These are phyloP conservation scores for Rhodamnia rubescens DNA, from an alignment of 345 rosid genomes.

Conservation along the genomic window DNA sequence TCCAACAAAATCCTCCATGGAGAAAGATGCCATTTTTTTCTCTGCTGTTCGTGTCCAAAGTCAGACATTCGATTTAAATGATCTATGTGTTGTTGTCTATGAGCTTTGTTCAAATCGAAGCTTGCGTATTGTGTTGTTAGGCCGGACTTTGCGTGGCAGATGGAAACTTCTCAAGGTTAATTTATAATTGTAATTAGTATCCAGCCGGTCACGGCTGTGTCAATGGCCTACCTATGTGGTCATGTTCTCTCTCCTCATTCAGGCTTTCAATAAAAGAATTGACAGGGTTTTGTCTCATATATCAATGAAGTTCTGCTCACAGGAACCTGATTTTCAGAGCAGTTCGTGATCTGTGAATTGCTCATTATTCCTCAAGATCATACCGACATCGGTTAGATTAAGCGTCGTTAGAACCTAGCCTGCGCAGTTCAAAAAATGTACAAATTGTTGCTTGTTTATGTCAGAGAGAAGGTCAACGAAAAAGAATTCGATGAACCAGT, in stretches of 20 bases:
- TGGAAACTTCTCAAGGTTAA: not conserved
- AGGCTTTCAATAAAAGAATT: not conserved
- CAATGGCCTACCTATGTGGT: not conserved
- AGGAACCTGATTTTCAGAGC: not conserved
- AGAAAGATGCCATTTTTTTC: slow-evolving; percentile 40
- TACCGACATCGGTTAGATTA: not conserved
- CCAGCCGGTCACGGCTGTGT: not conserved
- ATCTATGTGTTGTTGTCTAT: not conserved
- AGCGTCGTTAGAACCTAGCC: not conserved
- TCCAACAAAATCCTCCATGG: slow-evolving; percentile 53
- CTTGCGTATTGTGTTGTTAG: not conserved
- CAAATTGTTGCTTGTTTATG: not conserved
- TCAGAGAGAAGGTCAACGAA: not conserved
- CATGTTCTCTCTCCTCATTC: not conserved
- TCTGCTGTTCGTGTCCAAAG: not conserved
- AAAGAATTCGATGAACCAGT: not conserved
- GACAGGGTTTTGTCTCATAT: not conserved
- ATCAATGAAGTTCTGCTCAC: not conserved
- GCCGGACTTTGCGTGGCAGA: not conserved
- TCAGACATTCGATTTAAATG: not conserved
- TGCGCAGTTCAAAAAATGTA: not conserved
- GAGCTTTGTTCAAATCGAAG: not conserved
- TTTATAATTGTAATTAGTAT: not conserved
- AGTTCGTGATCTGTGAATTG: too few relatives aligned
- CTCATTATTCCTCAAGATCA: too few relatives aligned